Conservation (phyloP, 176 grass and related monocot genomes). For the Guadua angustifolia region DNA sequence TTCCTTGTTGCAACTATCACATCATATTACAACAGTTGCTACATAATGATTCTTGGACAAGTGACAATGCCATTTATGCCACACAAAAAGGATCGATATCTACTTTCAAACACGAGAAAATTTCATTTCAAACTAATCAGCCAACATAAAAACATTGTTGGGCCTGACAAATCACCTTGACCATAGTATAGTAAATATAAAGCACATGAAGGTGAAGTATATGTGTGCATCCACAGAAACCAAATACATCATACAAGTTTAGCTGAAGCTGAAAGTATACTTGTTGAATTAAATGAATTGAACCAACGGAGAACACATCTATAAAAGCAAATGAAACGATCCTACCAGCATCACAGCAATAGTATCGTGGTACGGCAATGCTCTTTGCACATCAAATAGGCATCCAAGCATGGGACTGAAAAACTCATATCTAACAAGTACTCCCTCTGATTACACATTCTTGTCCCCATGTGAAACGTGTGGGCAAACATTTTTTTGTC, state of each 20-base stretch:
- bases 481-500: not conserved
- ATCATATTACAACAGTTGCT: not conserved
- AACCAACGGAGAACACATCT: not conserved
- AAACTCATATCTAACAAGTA: not conserved
- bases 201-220: not conserved
- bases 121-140: not conserved
- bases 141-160: slow-evolving; percentile 13
- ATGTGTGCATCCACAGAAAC: slow-evolving; percentile 13
- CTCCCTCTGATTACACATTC: not conserved
- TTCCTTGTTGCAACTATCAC: slow-evolving; percentile 6
- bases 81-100: slow-evolving; percentile 50
- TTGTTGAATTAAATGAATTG: not conserved
- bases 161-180: not conserved
- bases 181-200: not conserved
- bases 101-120: slow-evolving; percentile 3
- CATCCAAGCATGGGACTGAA: not conserved
- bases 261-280: not conserved
- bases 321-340: not conserved
- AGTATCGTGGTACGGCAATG: not conserved
- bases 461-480: not conserved
- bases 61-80: slow-evolving; percentile 53
- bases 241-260: slow-evolving; percentile 1
- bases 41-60: slow-evolving; percentile 7
- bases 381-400: slow-evolving; percentile 11
- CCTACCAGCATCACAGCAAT: not conserved